phyloP scores from a whole-genome alignment of 208 protist genomes.

The Crithidia bombi region DNA sequence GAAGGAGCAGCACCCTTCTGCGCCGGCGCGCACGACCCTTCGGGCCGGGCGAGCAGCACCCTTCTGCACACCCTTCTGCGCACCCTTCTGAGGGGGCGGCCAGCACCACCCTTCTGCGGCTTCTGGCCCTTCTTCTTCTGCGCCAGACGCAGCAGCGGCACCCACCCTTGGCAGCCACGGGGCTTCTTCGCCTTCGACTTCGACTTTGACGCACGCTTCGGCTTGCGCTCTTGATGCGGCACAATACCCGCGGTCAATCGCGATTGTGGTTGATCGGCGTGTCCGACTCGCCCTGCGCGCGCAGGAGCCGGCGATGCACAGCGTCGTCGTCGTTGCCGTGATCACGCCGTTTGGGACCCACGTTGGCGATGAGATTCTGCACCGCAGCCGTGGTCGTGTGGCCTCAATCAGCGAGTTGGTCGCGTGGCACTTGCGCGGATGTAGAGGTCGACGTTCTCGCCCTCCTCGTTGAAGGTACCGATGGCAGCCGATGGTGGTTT shows the following conservation, averaged over 20 bases:
- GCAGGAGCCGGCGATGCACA: constrained; percentile 96
- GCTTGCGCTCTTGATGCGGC: constrained; percentile 88
- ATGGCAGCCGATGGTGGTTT: constrained; percentile 73
- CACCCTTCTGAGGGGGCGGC: too few relatives aligned
- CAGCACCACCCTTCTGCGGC: constrained; percentile 23
- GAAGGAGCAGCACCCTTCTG: constrained; percentile 31
- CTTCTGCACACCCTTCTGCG: constrained; percentile 34
- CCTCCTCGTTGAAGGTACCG: constrained; percentile 92
- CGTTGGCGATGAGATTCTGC: constrained; percentile 96
- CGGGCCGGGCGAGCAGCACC: constrained; percentile 20
- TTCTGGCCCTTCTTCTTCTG: constrained; percentile 18
- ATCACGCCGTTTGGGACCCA: constrained; percentile 91
- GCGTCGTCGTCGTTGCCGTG: constrained; percentile 92
- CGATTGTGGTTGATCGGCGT: constrained; percentile 94
- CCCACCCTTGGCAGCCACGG: constrained; percentile 39
- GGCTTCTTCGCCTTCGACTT: constrained; percentile 44
- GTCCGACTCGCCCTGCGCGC: constrained; percentile 92
- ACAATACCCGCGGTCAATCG: constrained; percentile 81
- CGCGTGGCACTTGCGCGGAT: constrained; percentile 97
- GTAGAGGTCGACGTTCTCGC: constrained; percentile 95
- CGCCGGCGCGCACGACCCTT: constrained; percentile 17
- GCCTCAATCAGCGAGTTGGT: constrained; percentile 95
- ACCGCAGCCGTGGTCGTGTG: constrained; percentile 96
- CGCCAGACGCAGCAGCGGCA: constrained; percentile 23
- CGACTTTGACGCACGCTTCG: constrained; percentile 60